Percentiles rank a stretch among this genome's conserved stretches.
Conservation (phyloP, 169 alveolate species). For the Babesia sp. region DNA sequence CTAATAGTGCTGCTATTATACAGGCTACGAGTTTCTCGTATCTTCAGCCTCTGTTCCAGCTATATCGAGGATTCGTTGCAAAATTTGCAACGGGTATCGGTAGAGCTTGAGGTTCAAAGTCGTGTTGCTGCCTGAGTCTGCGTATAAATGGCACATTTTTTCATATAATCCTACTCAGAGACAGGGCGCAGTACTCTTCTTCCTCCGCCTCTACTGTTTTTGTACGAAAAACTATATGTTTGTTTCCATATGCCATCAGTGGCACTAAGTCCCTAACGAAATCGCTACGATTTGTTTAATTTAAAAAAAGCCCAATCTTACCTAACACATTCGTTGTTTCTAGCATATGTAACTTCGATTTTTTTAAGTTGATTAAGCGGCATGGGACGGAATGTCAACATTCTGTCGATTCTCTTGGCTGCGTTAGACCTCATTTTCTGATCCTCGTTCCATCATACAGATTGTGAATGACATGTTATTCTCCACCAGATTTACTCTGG, state of each 20-base stretch:
- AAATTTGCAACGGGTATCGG: slow-evolving; percentile 45
- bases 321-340: slow-evolving; percentile 28
- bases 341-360: not conserved
- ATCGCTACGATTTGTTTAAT: not conserved
- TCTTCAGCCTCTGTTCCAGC: not conserved
- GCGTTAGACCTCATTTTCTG: slow-evolving; percentile 23
- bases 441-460: not conserved
- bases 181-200: not conserved
- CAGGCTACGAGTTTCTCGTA: not conserved
- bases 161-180: not conserved
- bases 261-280: slow-evolving; percentile 47
- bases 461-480: not conserved
- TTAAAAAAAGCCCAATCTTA: not conserved
- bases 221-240: slow-evolving; percentile 26
- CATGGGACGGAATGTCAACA: slow-evolving; percentile 28
- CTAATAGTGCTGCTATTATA: not conserved
- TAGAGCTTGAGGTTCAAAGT: slow-evolving; percentile 39
- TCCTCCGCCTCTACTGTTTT: not conserved
- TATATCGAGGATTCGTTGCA: slow-evolving; percentile 41
- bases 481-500: not conserved
- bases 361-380: not conserved
- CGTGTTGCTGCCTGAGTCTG: slow-evolving; percentile 14
- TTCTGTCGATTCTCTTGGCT: slow-evolving; percentile 26
- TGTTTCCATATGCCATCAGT: slow-evolving; percentile 50
- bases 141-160: not conserved